Evolutionary conservation across 345 rosid species (phyloP).

Genomic region (Gossypium turneri): DNA sequence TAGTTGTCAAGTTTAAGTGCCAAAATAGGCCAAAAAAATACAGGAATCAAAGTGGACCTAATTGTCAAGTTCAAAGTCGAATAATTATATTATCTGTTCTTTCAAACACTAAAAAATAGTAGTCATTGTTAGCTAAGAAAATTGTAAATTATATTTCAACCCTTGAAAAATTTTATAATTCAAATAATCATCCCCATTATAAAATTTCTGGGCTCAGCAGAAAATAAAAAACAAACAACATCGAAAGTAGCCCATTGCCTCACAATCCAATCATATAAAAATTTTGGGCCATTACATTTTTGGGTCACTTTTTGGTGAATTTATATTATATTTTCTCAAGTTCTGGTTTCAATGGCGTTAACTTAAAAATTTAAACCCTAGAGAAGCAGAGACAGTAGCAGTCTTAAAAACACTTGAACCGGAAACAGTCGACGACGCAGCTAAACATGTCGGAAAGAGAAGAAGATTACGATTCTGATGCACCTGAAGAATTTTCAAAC

Average conservation of each 20-base stretch:
- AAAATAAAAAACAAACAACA: neutral
- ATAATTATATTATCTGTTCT: too few relatives aligned
- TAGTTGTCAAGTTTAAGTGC: too few relatives aligned
- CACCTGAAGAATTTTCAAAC: slow-evolving; percentile 73
- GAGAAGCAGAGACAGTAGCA: neutral
- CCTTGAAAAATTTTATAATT: too few relatives aligned
- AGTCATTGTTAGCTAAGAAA: too few relatives aligned
- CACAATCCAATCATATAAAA: neutral
- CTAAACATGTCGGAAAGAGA: slow-evolving; percentile 43
- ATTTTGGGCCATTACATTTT: neutral
- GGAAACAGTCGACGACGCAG: neutral
- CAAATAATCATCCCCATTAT: too few relatives aligned
- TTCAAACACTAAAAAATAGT: too few relatives aligned
- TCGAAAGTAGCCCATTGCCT: neutral
- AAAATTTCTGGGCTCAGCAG: too few relatives aligned
- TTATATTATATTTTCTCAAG: neutral
- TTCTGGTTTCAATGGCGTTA: neutral
- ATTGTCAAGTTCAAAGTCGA: too few relatives aligned
- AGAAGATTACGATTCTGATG: slow-evolving; percentile 56
- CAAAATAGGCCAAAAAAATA: too few relatives aligned
- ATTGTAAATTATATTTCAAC: too few relatives aligned
- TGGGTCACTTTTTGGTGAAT: neutral
- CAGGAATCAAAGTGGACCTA: too few relatives aligned
- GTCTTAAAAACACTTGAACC: neutral
- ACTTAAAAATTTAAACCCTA: neutral